phyloP scores from a whole-genome alignment of 768 basidiomycete genomes.

The Lactarius hengduanensis region DNA sequence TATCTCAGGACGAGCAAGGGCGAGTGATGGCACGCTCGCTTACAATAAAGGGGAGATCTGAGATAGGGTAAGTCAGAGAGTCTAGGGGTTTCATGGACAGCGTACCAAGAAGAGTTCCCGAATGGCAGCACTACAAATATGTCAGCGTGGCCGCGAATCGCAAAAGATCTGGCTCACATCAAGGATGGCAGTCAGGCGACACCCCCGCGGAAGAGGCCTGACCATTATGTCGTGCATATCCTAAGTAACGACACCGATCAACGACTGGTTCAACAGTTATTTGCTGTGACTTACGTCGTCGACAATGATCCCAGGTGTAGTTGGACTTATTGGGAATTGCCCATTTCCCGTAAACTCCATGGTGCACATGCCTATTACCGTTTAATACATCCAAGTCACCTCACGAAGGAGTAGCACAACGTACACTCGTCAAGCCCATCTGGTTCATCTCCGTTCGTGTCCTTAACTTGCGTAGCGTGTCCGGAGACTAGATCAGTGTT shows the following conservation, averaged over 20 bases:
- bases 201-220: neutral
- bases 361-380: conserved; percentile 6
- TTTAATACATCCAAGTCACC: neutral
- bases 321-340: neutral
- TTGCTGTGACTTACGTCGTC: neutral
- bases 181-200: conserved; percentile 17
- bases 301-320: conserved; percentile 1
- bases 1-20: neutral
- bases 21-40: neutral
- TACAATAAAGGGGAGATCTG: conserved; percentile 14
- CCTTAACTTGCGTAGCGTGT: conserved; percentile 1
- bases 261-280: no score
- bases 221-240: conserved; percentile 4
- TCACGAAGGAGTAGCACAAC: neutral
- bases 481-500: conserved; percentile 8
- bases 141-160: neutral
- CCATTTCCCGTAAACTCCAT: neutral
- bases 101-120: conserved; percentile 11
- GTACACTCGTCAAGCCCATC: conserved; percentile 1
- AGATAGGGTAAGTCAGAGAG: neutral
- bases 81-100: neutral
- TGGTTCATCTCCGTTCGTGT: neutral
- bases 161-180: conserved; percentile 2
- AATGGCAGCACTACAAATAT: conserved; percentile 5
- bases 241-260: neutral